Conservation (phyloP, 768 basidiomycete genomes). For the Amanita rubescens region DNA sequence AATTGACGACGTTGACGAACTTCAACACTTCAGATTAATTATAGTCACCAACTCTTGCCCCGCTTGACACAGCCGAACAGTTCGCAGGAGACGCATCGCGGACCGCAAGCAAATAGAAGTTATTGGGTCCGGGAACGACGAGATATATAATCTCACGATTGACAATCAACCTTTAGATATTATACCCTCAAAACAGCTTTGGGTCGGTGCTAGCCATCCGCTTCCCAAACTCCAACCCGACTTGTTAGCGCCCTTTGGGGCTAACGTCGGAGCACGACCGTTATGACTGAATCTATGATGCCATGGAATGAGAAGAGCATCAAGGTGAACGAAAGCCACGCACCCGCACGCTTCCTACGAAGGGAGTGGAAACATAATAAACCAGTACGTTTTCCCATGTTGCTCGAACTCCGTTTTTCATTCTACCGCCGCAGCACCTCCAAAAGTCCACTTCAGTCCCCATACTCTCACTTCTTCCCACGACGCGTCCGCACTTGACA, state of each 20-base stretch:
- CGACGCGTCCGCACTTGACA: conserved; percentile 35
- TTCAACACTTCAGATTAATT: neutral
- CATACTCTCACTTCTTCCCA: conserved; percentile 31
- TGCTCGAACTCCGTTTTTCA: conserved; percentile 1
- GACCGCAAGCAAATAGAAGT: neutral
- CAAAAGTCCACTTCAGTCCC: conserved; percentile 40
- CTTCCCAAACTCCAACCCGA: neutral
- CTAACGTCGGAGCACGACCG: neutral
- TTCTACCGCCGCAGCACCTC: conserved; percentile 29
- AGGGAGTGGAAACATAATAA: conserved; percentile 37
- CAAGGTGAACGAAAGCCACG: neutral
- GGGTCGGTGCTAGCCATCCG: neutral
- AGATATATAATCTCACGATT: neutral
- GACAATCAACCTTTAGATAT: neutral
- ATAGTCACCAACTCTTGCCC: neutral
- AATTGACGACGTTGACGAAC: conserved; percentile 3
- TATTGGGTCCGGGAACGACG: neutral
- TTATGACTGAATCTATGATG: neutral
- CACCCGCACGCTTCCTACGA: conserved; percentile 19
- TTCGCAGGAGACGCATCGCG: conserved; percentile 1
- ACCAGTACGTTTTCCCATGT: conserved; percentile 22
- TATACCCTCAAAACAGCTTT: neutral
- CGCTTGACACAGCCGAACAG: neutral
- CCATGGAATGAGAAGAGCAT: neutral
- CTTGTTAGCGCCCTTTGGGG: neutral